Base-by-base conservation (phyloP, 305 asterid genomes). In the Rubia peregrina region DNA sequence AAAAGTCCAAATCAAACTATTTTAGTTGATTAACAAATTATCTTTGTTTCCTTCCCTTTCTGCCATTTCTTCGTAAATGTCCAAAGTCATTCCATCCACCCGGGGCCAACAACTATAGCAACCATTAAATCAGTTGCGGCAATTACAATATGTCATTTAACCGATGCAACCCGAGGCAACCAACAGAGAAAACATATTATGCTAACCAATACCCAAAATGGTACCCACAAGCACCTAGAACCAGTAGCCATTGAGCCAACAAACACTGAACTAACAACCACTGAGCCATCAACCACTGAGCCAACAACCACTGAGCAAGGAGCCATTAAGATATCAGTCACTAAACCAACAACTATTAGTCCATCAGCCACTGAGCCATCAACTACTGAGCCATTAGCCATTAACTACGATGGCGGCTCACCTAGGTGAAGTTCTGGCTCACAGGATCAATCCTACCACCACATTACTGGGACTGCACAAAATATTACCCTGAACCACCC, bases 381-480 rank as follows among this genome's bases (percentile, higher is more conserved):
- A 46, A 17, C 24, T 21, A 13, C 21, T 49, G 14, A 13, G 53
- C 53, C n/a, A 46, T 13, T 13, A 46, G n/a, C 43, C 70, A 21
- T 14, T 65, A 19, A 42, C 14, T 5, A 10, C 72, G 0, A 14
- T 12, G 17, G 63, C 61, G 6, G 17, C 60, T 74, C 78, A 61
- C 63, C 65, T 61, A 24, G 78, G 74, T 36, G 74, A 69, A 3
- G 78, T 74, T 12, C 61, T 70, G 7, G 17, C 65, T 17, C 12
- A 13, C 10, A 21, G 26, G 12, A 13, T 24, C 44, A 30, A 53
- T 1, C 57, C 62, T 5, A 36, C 30, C 44, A 21, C 71, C 4
- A 44, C 65, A 60, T 17, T 68, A 9, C 42, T 76, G 8, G 65
- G 64, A 3, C 43, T 42, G 30, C 8, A 19, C 9, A 69, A 7